Conservation (phyloP, 192 early-diverging fungal species). For the Rhizoclosmatium globosum region DNA sequence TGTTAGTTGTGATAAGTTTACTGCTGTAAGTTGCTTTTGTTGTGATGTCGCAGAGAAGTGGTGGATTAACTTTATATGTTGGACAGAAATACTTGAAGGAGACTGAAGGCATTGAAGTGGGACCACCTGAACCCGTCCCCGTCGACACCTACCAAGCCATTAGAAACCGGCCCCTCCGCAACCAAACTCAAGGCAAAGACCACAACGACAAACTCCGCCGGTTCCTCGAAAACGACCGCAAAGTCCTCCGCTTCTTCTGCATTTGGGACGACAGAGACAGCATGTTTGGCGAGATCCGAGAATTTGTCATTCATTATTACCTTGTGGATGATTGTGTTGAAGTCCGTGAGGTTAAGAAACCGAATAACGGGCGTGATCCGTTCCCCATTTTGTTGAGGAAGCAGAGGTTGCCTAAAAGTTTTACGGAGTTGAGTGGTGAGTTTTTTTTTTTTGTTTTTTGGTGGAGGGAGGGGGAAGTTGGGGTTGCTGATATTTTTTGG, state of each 20-base stretch:
- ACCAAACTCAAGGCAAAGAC: slow-evolving; percentile 26
- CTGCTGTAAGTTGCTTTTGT: slow-evolving; percentile 49
- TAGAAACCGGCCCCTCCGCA: slow-evolving; percentile 55
- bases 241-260: slow-evolving; percentile 70
- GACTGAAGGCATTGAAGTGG: slow-evolving; percentile 61
- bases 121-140: slow-evolving; percentile 60
- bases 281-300: slow-evolving; percentile 69
- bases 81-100: slow-evolving; percentile 60
- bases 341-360: slow-evolving; percentile 68
- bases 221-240: slow-evolving; percentile 69
- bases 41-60: no score
- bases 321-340: slow-evolving; percentile 73
- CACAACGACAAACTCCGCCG: slow-evolving; percentile 62
- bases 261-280: slow-evolving; percentile 69
- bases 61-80: no score
- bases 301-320: slow-evolving; percentile 75
- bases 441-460: slow-evolving; percentile 14
- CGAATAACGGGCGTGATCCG: slow-evolving; percentile 68
- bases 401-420: slow-evolving; percentile 63
- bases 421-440: slow-evolving; percentile 58
- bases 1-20: slow-evolving; percentile 68
- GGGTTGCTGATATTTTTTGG: not conserved
- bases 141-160: slow-evolving; percentile 58
- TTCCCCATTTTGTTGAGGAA: slow-evolving; percentile 68
- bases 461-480: slow-evolving; percentile 42